Evolutionary conservation across 805 yeast genomes (phyloP), one percentile per base, ranked within the genome.

Genomic region (Candida jianshihensis): DNA sequence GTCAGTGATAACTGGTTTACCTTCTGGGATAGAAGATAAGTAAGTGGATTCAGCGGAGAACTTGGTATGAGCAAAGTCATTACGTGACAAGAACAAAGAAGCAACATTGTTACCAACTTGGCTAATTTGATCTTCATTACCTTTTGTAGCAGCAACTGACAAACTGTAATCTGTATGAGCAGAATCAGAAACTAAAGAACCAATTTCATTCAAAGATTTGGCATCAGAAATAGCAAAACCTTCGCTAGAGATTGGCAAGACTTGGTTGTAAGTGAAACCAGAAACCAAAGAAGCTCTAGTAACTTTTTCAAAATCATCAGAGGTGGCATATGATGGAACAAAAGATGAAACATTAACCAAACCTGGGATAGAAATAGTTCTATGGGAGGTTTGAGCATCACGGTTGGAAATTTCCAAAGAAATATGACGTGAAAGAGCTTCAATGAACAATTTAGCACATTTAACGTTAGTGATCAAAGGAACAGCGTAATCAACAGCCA

Each of bases 401-500:
- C 78, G 71, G 55, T 76, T 75, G 33, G 82, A 57, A 36, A 84
- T 86, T 17, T 81, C 83, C 48, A 88, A 66, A n/a, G 68, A 43
- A 45, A 63, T 46, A 54, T 78, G 67, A 68, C 92, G 73, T 27
- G 90, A 73, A 47, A 88, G 62, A n/a, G 99, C 97, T 68, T 92
- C 97, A 48, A 92, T 80, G 63, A 92, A 71, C 48, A 92, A 70
- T 66, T 92, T 92, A 44, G 99, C 99, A 71, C 89, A 81, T 67
- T 92, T 92, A 49, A 92, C 97, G 58, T 92, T 92, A 47, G 99
- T 92, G 34, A 92, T 96, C 60, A 92, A 73, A 35, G 99, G 99
- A 58, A 92, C 88, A 35, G 97, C 89, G 61, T 85, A 94, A 66
- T 92, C 99, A 48, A 92, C 97, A 49, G 99, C 98, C 97, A 92